Base-by-base conservation (phyloP, 2,329 filamentous ascomycete genomes). In the Alternaria sp. region DNA sequence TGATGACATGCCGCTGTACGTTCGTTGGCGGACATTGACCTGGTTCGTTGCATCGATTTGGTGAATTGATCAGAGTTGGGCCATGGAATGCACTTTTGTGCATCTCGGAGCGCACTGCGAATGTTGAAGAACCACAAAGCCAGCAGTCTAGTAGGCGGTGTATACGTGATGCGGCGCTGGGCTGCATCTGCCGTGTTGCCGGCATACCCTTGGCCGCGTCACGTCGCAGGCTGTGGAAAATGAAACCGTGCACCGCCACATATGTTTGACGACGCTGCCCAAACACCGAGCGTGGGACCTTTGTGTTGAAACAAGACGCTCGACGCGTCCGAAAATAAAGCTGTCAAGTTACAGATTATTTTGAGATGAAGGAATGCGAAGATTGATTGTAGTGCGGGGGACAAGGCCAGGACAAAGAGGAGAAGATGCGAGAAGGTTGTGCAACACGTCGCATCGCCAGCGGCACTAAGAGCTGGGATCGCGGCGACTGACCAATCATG, bases 171-270 rank as follows among this genome's bases (percentile, higher is more conserved):
- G 28, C 15, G n/a, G 28, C 15, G 49, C 28, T 23, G 28, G 4
- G 49, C 49, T 53, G 30, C 37, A 25, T 14, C 28, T 64, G 63
- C 68, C 64, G 66, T 63, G 28, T 51, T 60, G 53, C 68, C 68
- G 67, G 20, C 41, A 45, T 58, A 26, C 47, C 47, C 62, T 63
- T 62, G 55, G 56, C 69, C 63, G 56, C 66, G 64, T 67, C 61
- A 70, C 47, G 55, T 44, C 30, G 33, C 30, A 58, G 59, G 55
- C 57, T 61, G 61, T 43, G 41, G 43, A 59, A 30, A 51, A 43
- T 55, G 56, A 60, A 56, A 45, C 49, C 55, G 50, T 51, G 65
- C 68, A 72, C 70, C 65, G 70, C 70, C 70, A 72, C 68, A 71
- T 18, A 8, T 41, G 45, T 55, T 46, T 26, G 33, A 54, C 18